Base-by-base conservation (phyloP, 306 rosid species). In the Arachis hypogaea region DNA sequence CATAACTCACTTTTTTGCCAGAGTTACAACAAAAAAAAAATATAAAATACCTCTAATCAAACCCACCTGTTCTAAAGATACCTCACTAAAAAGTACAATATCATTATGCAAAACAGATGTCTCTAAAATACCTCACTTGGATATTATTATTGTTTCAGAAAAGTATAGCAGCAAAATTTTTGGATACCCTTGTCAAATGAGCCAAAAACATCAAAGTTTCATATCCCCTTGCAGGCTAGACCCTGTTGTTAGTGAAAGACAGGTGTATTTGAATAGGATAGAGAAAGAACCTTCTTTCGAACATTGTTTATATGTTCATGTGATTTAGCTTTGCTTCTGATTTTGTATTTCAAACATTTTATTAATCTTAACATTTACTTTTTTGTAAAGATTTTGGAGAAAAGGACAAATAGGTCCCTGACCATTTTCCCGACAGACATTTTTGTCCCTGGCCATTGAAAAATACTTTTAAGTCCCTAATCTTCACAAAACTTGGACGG, bases 161-260 rank as follows among this genome's bases (percentile, higher is more conserved):
- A 82, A 85, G 84, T 82, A 89, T 94, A 58, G 97, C 99, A 5
- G 79, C 78, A 50, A 81, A 94, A 57, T 87, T 94, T 84, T 78
- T 94, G 76, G 84, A 85, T 69, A 89, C 75, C 86, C 88, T 92
- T n/a, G 92, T 86, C 60, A 75, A 94, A 74, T 94, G 95, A 96
- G 42, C 65, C 54, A 83, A 88, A 88, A 94, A 88, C 82, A 92
- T 94, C 77, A 89, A 92, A 83, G 83, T 94, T 69, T 90, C 97
- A 55, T 96, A 92, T 92, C 99, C 99, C 74, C 80, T 94, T 94
- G 97, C 86, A 90, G 95, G 87, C 96, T 94, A 73, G 99, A 97
- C 57, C 99, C 99, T 77, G 85, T 91, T 84, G 97, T 94, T 76
- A 85, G 96, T 36, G 84, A 81, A 66, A 92, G 89, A 59, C 97